Evolutionary conservation across 1,139 yeast species (phyloP).

Genomic region (Candida tropicalis): DNA sequence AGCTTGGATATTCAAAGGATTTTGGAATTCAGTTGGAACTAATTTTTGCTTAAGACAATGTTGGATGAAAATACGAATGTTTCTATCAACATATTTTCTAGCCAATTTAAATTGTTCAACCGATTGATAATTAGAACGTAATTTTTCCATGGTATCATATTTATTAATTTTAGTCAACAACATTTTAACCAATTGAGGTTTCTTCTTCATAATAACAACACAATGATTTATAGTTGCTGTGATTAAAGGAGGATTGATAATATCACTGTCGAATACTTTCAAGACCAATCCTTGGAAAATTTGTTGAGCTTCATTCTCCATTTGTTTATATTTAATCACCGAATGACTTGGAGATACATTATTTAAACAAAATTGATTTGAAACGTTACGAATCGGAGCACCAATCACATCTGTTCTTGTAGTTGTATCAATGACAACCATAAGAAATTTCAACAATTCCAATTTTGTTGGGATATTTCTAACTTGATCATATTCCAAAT

Average conservation of each 20-base stretch:
- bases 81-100: conserved; percentile 44
- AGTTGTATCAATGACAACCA: conserved; percentile 72
- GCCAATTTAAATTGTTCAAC: conserved; percentile 45
- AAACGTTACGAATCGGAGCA: conserved; percentile 11
- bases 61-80: conserved; percentile 37
- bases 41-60: conserved; percentile 39
- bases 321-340: conserved; percentile 52
- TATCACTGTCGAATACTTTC: conserved; percentile 55
- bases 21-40: conserved; percentile 40
- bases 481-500: conserved; percentile 49
- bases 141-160: conserved; percentile 40
- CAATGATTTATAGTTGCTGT: conserved; percentile 58
- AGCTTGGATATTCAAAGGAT: conserved; percentile 31
- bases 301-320: conserved; percentile 75
- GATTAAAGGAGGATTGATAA: conserved; percentile 56
- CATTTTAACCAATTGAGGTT: conserved; percentile 55
- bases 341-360: conserved; percentile 68
- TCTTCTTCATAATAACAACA: conserved; percentile 54
- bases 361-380: conserved; percentile 54
- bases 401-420: conserved; percentile 46
- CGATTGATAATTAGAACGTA: conserved; percentile 49
- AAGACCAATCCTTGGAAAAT: conserved; percentile 74
- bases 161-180: conserved; percentile 42
- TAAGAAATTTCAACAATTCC: conserved; percentile 72
- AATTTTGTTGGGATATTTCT: conserved; percentile 61